Evolutionary conservation across 78 protist species (phyloP), one percentile per base, ranked within the genome.

Genomic region (Tieghemostelium lacteum): DNA sequence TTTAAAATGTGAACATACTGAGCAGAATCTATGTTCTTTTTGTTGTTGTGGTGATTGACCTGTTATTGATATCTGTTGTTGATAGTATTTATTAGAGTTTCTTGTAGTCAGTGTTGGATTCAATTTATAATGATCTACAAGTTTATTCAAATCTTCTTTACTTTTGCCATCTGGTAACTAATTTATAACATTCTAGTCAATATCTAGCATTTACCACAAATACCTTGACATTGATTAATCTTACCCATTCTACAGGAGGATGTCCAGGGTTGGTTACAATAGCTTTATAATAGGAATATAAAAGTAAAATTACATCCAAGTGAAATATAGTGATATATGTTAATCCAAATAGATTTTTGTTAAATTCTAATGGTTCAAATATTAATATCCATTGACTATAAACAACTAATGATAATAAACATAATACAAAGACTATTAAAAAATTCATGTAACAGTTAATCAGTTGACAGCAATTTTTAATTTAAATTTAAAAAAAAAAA

Each of bases 161-260:
- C 64, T 71, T 71, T 71, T 71, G 31, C 77, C 77, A 20, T 71
- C 77, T 26, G 77, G 77, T 71, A 71, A 19, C 63, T 57, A n/a
- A n/a, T 49, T 16, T 16, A 57, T n/a, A 22, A 19, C 26, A 22
- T n/a, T 19, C 26, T n/a, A n/a, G 6, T 19, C 17, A 4, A 57
- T 57, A n/a, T 57, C 4, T 57, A 16, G 16, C 6, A 57, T 22
- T 7, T 5, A n/a, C 6, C 10, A 57, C 6, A 57, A n/a, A 14
- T 19, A 14, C 16, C 63, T 16, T 19, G 8, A 19, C 16, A 57
- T 7, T 19, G 6, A 57, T 57, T 6, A n/a, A 14, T 22, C 52
- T 10, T 57, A 57, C 16, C 77, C 77, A 71, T 6, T 33, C 50
- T 24, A 39, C 10, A 22, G 36, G 29, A 6, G 77, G 77, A 31